Evolutionary conservation across 345 rosid species (phyloP).

Genomic region (Salix koriyanagi): DNA sequence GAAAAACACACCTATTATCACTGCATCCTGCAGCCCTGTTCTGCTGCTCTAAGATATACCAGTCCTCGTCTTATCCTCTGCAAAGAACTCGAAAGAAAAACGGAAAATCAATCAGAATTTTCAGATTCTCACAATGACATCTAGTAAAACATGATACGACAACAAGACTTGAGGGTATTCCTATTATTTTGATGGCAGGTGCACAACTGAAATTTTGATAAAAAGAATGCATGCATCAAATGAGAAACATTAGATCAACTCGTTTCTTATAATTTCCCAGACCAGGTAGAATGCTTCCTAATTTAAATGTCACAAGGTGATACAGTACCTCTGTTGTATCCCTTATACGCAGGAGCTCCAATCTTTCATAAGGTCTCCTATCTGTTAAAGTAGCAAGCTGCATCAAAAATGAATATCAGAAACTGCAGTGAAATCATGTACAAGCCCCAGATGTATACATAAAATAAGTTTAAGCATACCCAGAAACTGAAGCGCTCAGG

Average conservation of each 20-base stretch:
- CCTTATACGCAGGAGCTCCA: constrained; percentile 75
- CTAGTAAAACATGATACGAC: too few species aligned
- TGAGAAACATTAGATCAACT: neutral
- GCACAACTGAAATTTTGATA: neutral
- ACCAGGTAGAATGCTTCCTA: neutral
- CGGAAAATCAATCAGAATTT: neutral
- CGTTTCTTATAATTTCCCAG: neutral
- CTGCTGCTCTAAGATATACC: constrained; percentile 58
- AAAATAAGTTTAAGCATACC: constrained; percentile 41
- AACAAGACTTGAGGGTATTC: neutral
- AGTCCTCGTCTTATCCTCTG: constrained; percentile 84
- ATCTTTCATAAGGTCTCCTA: constrained; percentile 72
- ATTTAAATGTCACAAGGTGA: neutral
- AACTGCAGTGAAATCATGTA: neutral
- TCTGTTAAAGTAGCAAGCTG: constrained; percentile 80
- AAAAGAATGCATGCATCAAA: neutral
- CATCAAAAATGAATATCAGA: constrained; percentile 13
- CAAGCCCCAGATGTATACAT: neutral
- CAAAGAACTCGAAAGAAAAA: constrained; percentile 4
- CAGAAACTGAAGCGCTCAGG: constrained; percentile 94
- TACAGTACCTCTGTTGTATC: constrained; percentile 76
- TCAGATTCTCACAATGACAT: neutral
- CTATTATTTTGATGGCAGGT: neutral
- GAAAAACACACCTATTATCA: constrained; percentile 14
- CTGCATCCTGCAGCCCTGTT: constrained; percentile 65